These are phyloP conservation scores for Limonium bicolor DNA, from an alignment of 148 eudicot species.

Conservation along the genomic window DNA sequence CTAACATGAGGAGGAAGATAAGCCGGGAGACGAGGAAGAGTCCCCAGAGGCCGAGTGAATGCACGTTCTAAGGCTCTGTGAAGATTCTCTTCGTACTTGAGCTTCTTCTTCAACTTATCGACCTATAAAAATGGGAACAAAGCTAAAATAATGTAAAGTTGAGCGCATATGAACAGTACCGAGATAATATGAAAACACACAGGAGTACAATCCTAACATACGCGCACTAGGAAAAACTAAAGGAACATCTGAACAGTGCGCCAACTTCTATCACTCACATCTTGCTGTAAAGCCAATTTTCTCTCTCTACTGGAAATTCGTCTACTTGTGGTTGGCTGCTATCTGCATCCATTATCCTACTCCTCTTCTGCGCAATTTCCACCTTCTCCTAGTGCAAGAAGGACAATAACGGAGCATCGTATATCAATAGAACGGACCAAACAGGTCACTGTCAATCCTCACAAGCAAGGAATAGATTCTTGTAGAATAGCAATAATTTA, in stretches of 20 bases:
- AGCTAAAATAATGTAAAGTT: too few relatives aligned
- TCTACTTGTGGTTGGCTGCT: constrained; percentile 17
- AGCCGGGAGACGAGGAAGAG: constrained; percentile 88
- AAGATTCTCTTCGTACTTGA: constrained; percentile 81
- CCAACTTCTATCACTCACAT: constrained; percentile 38
- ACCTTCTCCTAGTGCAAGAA: constrained; percentile 15
- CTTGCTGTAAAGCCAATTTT: constrained; percentile 53
- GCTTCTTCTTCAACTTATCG: constrained; percentile 76
- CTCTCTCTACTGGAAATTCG: constrained; percentile 26
- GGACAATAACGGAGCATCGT: not conserved
- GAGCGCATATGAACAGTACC: too few relatives aligned
- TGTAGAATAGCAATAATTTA: not conserved
- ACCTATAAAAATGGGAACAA: constrained; percentile 51
- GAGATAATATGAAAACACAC: too few relatives aligned
- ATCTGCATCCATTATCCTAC: constrained; percentile 21
- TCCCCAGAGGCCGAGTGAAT: constrained; percentile 67
- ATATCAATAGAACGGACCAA: constrained; percentile 3
- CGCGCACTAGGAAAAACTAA: too few relatives aligned
- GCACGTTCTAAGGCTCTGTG: constrained; percentile 88
- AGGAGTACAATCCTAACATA: too few relatives aligned
- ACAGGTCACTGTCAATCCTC: constrained; percentile 11
- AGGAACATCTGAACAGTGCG: not conserved
- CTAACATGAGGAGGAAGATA: constrained; percentile 77
- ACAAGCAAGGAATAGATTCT: constrained; percentile 28
- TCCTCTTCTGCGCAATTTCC: constrained; percentile 21